A percentile compares a stretch with the other conserved stretches of the same genome.
Evolutionary conservation across 306 rosid species (phyloP).

Genomic region (Cicer arietinum): DNA sequence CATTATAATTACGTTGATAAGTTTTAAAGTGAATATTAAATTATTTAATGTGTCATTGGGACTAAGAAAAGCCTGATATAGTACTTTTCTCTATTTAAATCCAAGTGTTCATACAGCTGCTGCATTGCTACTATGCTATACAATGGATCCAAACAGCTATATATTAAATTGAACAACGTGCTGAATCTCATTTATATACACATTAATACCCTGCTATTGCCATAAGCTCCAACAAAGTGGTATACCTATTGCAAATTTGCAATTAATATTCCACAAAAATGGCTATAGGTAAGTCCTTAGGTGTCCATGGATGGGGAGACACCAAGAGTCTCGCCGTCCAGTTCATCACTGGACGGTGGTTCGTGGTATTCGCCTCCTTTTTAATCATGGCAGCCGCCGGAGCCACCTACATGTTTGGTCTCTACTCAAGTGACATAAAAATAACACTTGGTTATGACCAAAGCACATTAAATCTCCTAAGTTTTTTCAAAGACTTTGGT

Average conservation of each 20-base stretch:
- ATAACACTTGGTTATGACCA: conserved; percentile 72
- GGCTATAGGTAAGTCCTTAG: neutral
- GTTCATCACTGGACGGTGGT: conserved; percentile 74
- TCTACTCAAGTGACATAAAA: conserved; percentile 73
- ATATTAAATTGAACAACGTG: too few species aligned
- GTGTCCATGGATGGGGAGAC: conserved; percentile 45
- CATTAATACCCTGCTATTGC: neutral
- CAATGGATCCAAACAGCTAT: too few species aligned
- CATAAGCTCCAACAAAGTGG: neutral
- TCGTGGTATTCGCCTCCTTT: conserved; percentile 71
- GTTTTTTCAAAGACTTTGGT: conserved; percentile 89
- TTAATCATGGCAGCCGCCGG: conserved; percentile 83
- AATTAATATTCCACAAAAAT: neutral
- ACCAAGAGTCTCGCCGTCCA: conserved; percentile 51
- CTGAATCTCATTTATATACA: neutral
- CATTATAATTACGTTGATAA: too few species aligned
- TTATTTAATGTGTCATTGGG: too few species aligned
- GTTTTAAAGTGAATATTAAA: too few species aligned
- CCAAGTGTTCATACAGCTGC: too few species aligned
- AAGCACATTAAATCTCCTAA: conserved; percentile 69
- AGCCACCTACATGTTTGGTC: conserved; percentile 81
- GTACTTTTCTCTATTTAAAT: too few species aligned
- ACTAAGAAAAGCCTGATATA: too few species aligned
- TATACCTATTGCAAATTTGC: neutral
- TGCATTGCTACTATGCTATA: too few species aligned